These are phyloP conservation scores for Boletus huronensis DNA, from an alignment of 768 basidiomycete genomes.

Conservation along the genomic window DNA sequence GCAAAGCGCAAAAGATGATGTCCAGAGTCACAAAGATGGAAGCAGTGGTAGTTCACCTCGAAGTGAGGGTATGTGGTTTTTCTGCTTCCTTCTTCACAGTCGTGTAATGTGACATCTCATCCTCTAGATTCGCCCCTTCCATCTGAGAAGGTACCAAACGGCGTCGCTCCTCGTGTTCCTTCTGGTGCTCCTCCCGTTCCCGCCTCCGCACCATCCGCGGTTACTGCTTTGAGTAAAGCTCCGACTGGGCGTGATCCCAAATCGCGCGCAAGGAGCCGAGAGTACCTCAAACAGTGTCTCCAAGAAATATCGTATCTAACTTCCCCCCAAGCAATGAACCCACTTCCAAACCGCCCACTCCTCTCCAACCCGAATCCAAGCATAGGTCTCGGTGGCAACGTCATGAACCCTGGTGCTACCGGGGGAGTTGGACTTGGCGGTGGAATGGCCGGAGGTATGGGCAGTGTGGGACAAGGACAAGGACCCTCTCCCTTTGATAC, in stretches of 20 bases:
- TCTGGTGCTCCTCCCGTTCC: slow-evolving; percentile 42
- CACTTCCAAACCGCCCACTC: slow-evolving; percentile 83
- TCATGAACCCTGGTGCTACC: slow-evolving; percentile 16
- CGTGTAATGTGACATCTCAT: slow-evolving; percentile 5
- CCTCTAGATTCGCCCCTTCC: slow-evolving; percentile 66
- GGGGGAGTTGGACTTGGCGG: slow-evolving; percentile 11
- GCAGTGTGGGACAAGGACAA: slow-evolving; percentile 16
- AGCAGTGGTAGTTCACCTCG: slow-evolving; percentile 81
- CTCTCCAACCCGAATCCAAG: slow-evolving; percentile 45
- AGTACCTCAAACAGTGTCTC: slow-evolving; percentile 98
- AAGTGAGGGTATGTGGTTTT: slow-evolving; percentile 61
- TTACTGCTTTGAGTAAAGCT: slow-evolving; percentile 60
- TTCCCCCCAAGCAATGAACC: slow-evolving; percentile 96
- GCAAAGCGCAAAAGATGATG: slow-evolving; percentile 65
- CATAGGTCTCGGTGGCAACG: slow-evolving; percentile 18
- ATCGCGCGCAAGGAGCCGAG: slow-evolving; percentile 87
- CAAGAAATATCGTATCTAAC: slow-evolving; percentile 99
- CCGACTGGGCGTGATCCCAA: slow-evolving; percentile 90
- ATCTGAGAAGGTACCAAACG: slow-evolving; percentile 68
- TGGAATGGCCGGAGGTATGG: slow-evolving; percentile 11
- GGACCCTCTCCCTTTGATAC: slow-evolving; percentile 58
- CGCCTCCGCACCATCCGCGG: slow-evolving; percentile 33
- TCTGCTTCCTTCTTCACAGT: neutral
- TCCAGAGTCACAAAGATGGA: slow-evolving; percentile 69
- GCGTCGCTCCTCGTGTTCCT: slow-evolving; percentile 49